A percentile compares a stretch with the other conserved stretches of the same genome.
These are phyloP conservation scores for Aspergillus bridgeri DNA, from an alignment of 495 filamentous ascomycete genomes.

Conservation along the genomic window DNA sequence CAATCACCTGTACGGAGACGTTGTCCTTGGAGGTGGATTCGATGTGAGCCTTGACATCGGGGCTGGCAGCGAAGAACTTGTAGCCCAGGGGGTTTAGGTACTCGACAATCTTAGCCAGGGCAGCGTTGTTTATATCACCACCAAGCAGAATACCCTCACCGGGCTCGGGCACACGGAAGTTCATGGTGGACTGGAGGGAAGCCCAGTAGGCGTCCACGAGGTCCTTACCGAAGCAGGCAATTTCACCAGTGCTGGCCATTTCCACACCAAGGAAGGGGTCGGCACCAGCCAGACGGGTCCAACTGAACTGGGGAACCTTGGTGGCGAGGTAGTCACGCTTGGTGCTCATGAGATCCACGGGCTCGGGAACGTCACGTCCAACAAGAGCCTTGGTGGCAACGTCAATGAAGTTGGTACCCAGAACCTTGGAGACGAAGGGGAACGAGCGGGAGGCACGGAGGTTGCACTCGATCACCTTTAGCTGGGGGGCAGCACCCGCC, in stretches of 20 bases:
- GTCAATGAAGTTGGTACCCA: slow-evolving; percentile 97
- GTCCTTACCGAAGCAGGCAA: slow-evolving; percentile 96
- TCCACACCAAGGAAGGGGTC: slow-evolving; percentile 98
- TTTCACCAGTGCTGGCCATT: slow-evolving; percentile 95
- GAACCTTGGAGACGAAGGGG: slow-evolving; percentile 97
- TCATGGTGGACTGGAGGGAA: slow-evolving; percentile 95
- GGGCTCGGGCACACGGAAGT: slow-evolving; percentile 91
- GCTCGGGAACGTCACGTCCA: slow-evolving; percentile 79
- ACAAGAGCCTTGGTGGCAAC: slow-evolving; percentile 99
- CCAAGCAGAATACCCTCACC: slow-evolving; percentile 94
- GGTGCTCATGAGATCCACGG: slow-evolving; percentile 81
- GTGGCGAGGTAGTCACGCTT: slow-evolving; percentile 91
- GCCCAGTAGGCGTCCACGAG: slow-evolving; percentile 97
- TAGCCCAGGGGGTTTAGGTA: slow-evolving; percentile 85
- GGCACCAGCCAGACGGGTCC: slow-evolving; percentile 96
- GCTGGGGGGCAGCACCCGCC: slow-evolving; percentile 89
- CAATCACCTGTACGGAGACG: slow-evolving; percentile 81
- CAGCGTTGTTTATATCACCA: slow-evolving; percentile 65
- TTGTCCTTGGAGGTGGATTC: slow-evolving; percentile 64
- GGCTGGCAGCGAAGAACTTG: slow-evolving; percentile 84
- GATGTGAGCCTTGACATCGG: slow-evolving; percentile 75
- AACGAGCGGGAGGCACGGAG: slow-evolving; percentile 94
- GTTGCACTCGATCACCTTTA: slow-evolving; percentile 99
- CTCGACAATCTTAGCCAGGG: slow-evolving; percentile 73
- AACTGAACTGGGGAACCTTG: slow-evolving; percentile 98